Percentiles rank a stretch among this genome's conserved stretches.
These are phyloP conservation scores for Rostrohypoxylon terebratum DNA, from an alignment of 495 filamentous ascomycete species.

Conservation along the genomic window DNA sequence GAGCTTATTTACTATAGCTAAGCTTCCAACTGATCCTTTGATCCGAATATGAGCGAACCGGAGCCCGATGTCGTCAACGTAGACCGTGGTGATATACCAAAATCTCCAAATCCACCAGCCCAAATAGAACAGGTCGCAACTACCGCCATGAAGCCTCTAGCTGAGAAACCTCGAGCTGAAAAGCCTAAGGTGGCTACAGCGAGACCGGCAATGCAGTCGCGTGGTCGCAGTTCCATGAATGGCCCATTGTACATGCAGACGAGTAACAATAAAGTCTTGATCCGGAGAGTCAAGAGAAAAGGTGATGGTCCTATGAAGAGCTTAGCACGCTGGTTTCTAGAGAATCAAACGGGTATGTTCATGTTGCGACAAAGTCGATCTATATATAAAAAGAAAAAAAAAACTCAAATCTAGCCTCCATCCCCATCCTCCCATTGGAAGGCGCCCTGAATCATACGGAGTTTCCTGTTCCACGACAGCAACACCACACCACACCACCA, in stretches of 20 bases:
- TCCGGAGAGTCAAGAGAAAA: conserved; percentile 60
- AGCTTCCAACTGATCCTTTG: conserved; percentile 15
- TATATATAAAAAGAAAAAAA: background rate
- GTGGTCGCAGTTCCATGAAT: conserved; percentile 57
- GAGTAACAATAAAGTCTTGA: conserved; percentile 58
- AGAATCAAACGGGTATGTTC: conserved; percentile 65
- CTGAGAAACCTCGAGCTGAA: conserved; percentile 38
- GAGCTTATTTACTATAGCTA: background rate
- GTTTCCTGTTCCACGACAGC: conserved; percentile 35
- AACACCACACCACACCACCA: no score
- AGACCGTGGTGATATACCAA: conserved; percentile 28
- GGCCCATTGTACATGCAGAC: conserved; percentile 62
- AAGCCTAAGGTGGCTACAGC: conserved; percentile 41
- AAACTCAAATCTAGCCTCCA: background rate
- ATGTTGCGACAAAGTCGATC: background rate
- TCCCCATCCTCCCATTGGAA: background rate
- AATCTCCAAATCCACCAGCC: conserved; percentile 2
- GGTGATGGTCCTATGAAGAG: conserved; percentile 57
- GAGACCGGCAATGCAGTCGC: conserved; percentile 49
- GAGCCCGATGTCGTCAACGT: conserved; percentile 21
- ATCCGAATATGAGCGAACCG: conserved; percentile 40
- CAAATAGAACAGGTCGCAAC: background rate
- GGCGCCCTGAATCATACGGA: conserved; percentile 15
- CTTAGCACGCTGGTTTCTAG: conserved; percentile 62
- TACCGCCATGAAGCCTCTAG: conserved; percentile 33